Evolutionary conservation across 2,329 filamentous ascomycete species (phyloP), one percentile per base, ranked within the genome.

Genomic region (Aspergillus sp.): DNA sequence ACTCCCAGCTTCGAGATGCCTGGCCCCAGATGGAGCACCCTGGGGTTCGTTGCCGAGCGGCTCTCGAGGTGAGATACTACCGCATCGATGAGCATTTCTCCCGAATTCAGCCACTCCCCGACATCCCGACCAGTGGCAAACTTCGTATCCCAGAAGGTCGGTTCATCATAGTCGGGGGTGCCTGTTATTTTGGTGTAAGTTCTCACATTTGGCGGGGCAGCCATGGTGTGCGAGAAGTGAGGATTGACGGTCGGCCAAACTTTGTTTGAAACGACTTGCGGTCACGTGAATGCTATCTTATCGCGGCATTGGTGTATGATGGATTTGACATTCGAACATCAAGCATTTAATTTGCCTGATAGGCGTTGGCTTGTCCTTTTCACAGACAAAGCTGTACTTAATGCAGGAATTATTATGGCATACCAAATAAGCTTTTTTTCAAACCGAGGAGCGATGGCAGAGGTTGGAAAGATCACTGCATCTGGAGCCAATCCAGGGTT

Each of bases 51-150:
- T 13, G 38, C 36, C 3, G 56, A n/a, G 7, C 60, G 66, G 23
- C 49, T 38, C 7, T 73, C 68, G 25, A 75, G 56, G 36, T 70
- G 64, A 9, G 66, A 60, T 50, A 76, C 25, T 4, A 67, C 67
- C 3, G 64, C 63, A 8, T 73, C 72, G 19, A 76, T 57, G 10
- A 76, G 59, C 19, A 58, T 57, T 25, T 76, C 71, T 30, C 74
- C 74, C 1, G 73, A 57, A 50, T 76, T 76, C 58, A 76, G 57
- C 74, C 74, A 76, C 65, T 76, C 74, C 25, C 74, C 74, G 13
- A 75, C 69, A 69, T 76, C 74, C 13, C 64, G 64, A n/a, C 73
- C 72, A n/a, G 66, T 71, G 30, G 70, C 71, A 55, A 76, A 76
- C 36, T 70, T 72, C 8, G 30, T 55, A 57, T 76, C 69, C 74